Evolutionary conservation across 2,329 filamentous ascomycete genomes (phyloP), one percentile per base, ranked within the genome.

Genomic region (Botryosphaeria agaves): DNA sequence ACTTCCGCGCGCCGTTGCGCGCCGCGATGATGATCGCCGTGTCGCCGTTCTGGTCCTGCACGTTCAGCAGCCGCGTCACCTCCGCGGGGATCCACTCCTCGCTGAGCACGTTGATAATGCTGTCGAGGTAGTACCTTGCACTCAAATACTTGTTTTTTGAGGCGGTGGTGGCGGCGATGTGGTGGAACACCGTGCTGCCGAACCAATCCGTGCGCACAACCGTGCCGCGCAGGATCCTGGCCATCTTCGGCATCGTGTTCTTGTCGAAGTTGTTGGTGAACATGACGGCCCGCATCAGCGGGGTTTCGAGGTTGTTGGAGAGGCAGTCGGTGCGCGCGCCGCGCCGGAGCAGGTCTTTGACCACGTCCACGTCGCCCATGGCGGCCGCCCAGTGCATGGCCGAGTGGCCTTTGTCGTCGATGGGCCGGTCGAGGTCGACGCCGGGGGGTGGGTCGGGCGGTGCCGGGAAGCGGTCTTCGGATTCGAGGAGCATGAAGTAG

Each of bases 251-350:
- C 57, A 95, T 94, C 1, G 82, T 85, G 41, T 83, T 72, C 56
- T 89, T 92, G 51, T 95, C 89, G 51, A 76, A 89, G 50, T 89
- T 93, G 53, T 98, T 98, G 27, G 87, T 95, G 53, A 95, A 98
- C 48, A 91, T 72, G 33, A 95, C 85, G 5, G 83, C 80, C 26
- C 85, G 77, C 72, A 98, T 94, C 20, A 98, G 69, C 0, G 89
- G 87, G 0, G 89, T 95, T 55, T 95, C 87, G 21, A 62, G 57
- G 32, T 56, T 59, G 36, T 59, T 66, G 1, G 72, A 73, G 36
- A 76, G 66, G 3, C 76, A 72, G 18, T 72, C 70, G 11, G 83
- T 63, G 36, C 72, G 72, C 7, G 87, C 84, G 25, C 80, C 76
- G 36, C 85, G 83, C 24, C 73, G 68, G 42, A 89, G 77, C 12